A percentile compares a stretch with the other conserved stretches of the same genome.
phyloP scores from a whole-genome alignment of 306 rosid species.

The Lathyrus tuberosus region DNA sequence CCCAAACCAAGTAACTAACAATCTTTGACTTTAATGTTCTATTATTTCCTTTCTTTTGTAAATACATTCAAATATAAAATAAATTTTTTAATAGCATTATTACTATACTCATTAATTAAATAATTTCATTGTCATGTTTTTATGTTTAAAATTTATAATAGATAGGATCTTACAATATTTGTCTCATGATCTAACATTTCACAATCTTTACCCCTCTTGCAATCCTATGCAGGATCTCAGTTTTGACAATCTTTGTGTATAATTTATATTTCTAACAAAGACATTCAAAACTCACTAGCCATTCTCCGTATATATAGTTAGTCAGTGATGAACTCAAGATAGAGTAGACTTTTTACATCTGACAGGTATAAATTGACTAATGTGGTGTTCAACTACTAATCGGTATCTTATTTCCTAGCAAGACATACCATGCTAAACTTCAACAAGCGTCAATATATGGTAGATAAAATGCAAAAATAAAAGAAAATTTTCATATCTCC shows the following conservation, averaged over 20 bases:
- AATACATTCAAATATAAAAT: constrained; percentile 9
- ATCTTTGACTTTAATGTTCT: background rate
- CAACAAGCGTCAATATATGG: background rate
- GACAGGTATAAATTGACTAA: constrained; percentile 6
- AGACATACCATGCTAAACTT: constrained; percentile 5
- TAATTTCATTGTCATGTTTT: background rate
- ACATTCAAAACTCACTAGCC: background rate
- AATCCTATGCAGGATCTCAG: background rate
- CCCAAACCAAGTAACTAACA: too few relatives aligned
- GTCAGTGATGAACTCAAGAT: background rate
- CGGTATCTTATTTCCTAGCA: constrained; percentile 9
- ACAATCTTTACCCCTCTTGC: background rate
- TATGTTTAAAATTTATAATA: background rate
- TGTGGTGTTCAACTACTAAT: background rate
- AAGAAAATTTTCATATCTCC: background rate
- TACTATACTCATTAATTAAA: background rate
- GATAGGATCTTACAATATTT: background rate
- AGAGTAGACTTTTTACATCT: constrained; percentile 16
- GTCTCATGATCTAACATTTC: background rate
- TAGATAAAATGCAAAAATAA: constrained; percentile 19
- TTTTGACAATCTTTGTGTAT: background rate
- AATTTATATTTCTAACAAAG: background rate
- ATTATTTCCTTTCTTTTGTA: background rate
- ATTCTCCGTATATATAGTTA: background rate
- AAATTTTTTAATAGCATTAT: background rate